A percentile compares a stretch with the other conserved stretches of the same genome.
These are phyloP conservation scores for Cordyceps militaris DNA, from an alignment of 2,329 filamentous ascomycete species.

Conservation along the genomic window DNA sequence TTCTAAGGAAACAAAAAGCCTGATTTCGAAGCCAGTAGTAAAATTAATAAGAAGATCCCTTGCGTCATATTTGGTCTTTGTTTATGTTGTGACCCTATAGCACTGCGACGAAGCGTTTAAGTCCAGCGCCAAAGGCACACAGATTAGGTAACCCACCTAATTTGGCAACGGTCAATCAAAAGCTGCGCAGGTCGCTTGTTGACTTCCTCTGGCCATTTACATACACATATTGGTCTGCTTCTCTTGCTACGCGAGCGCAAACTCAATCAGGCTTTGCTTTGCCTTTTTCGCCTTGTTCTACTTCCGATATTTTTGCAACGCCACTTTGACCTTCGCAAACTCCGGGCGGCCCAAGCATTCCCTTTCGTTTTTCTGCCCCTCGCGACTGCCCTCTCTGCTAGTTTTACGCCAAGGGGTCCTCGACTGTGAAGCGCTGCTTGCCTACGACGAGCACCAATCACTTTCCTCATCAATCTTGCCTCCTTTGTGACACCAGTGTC, in stretches of 20 bases:
- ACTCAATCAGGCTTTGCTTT: conserved; percentile 1
- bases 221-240: neutral
- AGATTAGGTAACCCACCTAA: conserved; percentile 8
- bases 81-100: neutral
- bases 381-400: neutral
- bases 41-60: neutral
- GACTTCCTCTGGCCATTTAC: conserved; percentile 1
- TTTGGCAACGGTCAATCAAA: conserved; percentile 2
- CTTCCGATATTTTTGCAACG: neutral
- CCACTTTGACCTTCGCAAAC: neutral
- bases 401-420: conserved; percentile 2
- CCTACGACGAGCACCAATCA: neutral
- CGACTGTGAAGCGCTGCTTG: conserved; percentile 2
- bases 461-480: neutral
- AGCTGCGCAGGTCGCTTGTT: conserved; percentile 12
- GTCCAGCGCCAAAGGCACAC: neutral
- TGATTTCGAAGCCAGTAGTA: neutral
- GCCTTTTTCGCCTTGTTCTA: neutral
- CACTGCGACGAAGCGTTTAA: neutral
- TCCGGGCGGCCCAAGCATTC: neutral
- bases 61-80: neutral
- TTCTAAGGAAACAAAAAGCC: neutral
- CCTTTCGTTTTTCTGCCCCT: neutral
- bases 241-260: neutral
- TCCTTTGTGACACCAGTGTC: neutral